phyloP scores from a whole-genome alignment of 257 asterid species.

The Lycium barbarum region DNA sequence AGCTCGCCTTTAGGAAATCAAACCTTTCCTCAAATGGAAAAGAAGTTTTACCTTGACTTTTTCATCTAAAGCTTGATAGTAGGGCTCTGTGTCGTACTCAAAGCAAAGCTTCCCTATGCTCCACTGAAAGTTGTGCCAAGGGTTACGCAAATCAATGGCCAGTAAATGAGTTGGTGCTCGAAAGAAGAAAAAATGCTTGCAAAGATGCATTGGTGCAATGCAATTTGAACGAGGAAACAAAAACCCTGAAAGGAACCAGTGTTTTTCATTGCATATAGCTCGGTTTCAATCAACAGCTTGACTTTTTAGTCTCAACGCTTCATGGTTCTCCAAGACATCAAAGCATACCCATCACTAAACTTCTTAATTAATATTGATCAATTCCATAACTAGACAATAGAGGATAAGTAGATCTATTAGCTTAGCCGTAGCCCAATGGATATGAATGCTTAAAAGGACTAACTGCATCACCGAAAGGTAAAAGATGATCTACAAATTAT shows the following conservation, averaged over 20 bases:
- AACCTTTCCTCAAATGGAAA: neutral
- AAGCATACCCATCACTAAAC: neutral
- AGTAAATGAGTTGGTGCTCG: neutral
- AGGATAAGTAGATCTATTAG: neutral
- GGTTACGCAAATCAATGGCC: constrained; percentile 8
- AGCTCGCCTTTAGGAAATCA: neutral
- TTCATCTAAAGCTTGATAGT: constrained; percentile 73
- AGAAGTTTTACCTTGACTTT: constrained; percentile 61
- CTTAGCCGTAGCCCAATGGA: neutral
- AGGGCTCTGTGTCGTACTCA: constrained; percentile 93
- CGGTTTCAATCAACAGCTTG: neutral
- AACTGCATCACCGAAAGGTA: neutral
- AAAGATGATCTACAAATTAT: neutral
- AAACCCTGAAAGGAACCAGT: neutral
- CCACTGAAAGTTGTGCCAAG: constrained; percentile 61
- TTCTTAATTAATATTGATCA: neutral
- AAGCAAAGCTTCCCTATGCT: constrained; percentile 79
- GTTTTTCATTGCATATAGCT: neutral
- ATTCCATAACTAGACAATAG: neutral
- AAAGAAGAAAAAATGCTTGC: neutral
- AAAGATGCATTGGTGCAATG: neutral
- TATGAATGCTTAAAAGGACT: neutral
- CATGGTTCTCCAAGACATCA: constrained; percentile 20
- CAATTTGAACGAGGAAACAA: neutral
- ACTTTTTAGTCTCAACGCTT: neutral